phyloP scores from a whole-genome alignment of 331 rosid species.

The Quercus lobata region DNA sequence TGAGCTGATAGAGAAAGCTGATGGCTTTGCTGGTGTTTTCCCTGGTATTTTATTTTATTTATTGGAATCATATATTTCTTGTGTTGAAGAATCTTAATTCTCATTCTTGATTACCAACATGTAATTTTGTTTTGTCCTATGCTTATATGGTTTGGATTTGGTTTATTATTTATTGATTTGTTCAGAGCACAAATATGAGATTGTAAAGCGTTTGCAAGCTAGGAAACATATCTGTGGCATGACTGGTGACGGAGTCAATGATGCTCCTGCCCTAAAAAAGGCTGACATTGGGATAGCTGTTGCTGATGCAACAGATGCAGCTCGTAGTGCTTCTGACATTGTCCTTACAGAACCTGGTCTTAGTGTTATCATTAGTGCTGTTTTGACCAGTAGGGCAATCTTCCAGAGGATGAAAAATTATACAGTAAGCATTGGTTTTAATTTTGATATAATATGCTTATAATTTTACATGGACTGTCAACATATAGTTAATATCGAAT shows the following conservation, averaged over 20 bases:
- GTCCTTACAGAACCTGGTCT: conserved; percentile 98
- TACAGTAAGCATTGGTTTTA: conserved; percentile 56
- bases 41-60: conserved; percentile 61
- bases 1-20: conserved; percentile 93
- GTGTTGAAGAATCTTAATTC: neutral
- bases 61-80: neutral
- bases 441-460: neutral
- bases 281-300: conserved; percentile 99
- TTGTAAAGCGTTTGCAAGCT: conserved; percentile 98
- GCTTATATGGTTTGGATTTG: conserved; percentile 10
- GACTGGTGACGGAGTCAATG: conserved; percentile 99
- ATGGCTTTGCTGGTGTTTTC: conserved; percentile 97
- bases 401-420: conserved; percentile 99
- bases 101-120: neutral
- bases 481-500: neutral
- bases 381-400: conserved; percentile 96
- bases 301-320: conserved; percentile 99
- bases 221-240: conserved; percentile 98
- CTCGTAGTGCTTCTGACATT: conserved; percentile 98
- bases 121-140: conserved; percentile 4
- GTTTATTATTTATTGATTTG: conserved; percentile 34
- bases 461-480: neutral
- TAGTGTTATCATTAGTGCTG: conserved; percentile 97
- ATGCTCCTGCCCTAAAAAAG: conserved; percentile 98
- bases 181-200: conserved; percentile 96